Evolutionary conservation across 2,329 filamentous ascomycete genomes (phyloP), one percentile per base, ranked within the genome.

Genomic region (Tolypocladium album): DNA sequence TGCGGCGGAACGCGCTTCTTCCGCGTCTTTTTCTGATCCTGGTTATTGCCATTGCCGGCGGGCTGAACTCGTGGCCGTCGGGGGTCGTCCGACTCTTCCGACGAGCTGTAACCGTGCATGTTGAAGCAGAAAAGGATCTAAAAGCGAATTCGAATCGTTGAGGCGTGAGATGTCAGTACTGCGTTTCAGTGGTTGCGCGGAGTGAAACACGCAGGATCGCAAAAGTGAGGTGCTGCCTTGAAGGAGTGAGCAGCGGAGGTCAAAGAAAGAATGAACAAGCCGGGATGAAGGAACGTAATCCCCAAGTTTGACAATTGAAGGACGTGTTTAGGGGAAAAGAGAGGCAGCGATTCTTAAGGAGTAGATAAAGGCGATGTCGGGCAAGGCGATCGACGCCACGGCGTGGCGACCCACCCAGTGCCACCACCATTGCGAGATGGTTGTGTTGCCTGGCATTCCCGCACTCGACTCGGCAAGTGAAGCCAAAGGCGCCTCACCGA

Each of bases 1-100:
- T 89, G 87, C 0, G 87, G 86, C 17, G 82, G 76, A 63, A 81
- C 79, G 67, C 79, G 77, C 74, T 81, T 82, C 69, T 82, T 82
- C 66, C 79, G 80, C 70, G 83, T 84, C 67, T 83, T 82, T 66
- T 83, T 78, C 36, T 76, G 72, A 55, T 73, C 73, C 36, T 69
- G 74, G 27, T 63, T 71, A 57, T 64, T 73, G 57, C 61, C 71
- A 27, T 58, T 73, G 43, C 68, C 65, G 56, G 73, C 68, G 7
- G 74, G 74, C 24, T 69, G 71, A 12, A 66, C 62, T 11, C 69
- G 69, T 22, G 74, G 74, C 45, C 75, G 70, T 56, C 72, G 72
- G 55, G 75, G 74, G 61, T 80, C 78, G 62, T 80, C 78, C 36
- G 78, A 79, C 63, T 79, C 78, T 61, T 78, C 78, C 31, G 78